These are phyloP conservation scores for Eutrema japonicum DNA, from an alignment of 345 rosid genomes.

Conservation along the genomic window DNA sequence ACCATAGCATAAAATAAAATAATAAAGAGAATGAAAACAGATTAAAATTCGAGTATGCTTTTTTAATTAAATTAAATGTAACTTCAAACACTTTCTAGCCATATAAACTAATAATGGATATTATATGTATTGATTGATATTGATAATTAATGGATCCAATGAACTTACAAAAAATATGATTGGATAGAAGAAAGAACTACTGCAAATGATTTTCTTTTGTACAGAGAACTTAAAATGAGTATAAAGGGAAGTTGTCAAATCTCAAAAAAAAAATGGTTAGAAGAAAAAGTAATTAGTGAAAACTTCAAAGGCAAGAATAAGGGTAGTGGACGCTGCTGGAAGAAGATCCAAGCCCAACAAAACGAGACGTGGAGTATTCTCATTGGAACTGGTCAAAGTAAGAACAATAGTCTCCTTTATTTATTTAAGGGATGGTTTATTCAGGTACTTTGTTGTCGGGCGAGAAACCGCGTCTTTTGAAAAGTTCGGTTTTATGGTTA, in stretches of 20 bases:
- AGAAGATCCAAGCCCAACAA: conserved; percentile 5
- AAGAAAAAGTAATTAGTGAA: conserved; percentile 45
- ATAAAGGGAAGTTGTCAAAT: conserved; percentile 24
- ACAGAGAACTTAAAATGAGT: not conserved
- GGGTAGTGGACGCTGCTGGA: conserved; percentile 31
- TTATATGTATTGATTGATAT: not conserved
- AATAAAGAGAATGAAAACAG: not conserved
- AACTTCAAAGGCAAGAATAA: conserved; percentile 49
- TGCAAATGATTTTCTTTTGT: conserved; percentile 3
- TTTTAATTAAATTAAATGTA: not conserved
- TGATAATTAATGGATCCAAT: conserved; percentile 10
- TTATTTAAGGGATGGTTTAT: not conserved
- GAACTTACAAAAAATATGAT: not conserved
- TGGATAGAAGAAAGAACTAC: not conserved
- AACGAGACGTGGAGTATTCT: conserved; percentile 32
- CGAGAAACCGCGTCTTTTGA: conserved; percentile 65
- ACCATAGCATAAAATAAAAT: not conserved
- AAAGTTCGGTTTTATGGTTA: conserved; percentile 40
- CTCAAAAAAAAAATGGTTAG: not conserved
- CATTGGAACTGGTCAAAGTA: conserved; percentile 25
- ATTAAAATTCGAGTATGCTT: not conserved
- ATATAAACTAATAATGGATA: not conserved
- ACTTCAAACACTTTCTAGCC: not conserved
- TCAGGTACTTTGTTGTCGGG: conserved; percentile 32
- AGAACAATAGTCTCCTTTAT: conserved; percentile 16